These are phyloP conservation scores for Penicillium digitatum DNA, from an alignment of 2,329 filamentous ascomycete genomes.

Conservation along the genomic window DNA sequence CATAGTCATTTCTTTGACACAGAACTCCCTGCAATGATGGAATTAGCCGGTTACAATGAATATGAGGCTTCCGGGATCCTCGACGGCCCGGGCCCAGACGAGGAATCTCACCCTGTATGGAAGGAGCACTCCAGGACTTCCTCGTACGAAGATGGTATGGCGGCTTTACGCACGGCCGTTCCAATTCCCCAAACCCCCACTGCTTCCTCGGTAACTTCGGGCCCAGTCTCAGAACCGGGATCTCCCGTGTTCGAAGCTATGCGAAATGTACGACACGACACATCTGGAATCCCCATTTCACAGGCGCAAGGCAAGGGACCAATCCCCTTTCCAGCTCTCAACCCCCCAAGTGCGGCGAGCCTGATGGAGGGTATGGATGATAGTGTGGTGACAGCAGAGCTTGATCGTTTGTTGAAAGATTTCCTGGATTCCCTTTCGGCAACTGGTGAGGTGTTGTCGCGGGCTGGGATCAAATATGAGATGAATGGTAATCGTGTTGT, in stretches of 20 bases:
- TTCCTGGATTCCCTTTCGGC: conserved; percentile 39
- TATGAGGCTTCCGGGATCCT: conserved; percentile 54
- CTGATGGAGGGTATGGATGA: conserved; percentile 39
- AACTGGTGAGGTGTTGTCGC: conserved; percentile 34
- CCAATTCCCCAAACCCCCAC: conserved; percentile 18
- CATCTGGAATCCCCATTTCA: background rate
- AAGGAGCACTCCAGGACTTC: conserved; percentile 13
- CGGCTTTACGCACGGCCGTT: conserved; percentile 27
- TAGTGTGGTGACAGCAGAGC: conserved; percentile 35
- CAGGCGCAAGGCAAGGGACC: conserved; percentile 10
- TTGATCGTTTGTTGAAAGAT: conserved; percentile 41
- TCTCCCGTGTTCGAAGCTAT: conserved; percentile 21
- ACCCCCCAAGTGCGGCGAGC: conserved; percentile 39
- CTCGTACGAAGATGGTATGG: conserved; percentile 14
- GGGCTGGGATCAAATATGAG: conserved; percentile 12
- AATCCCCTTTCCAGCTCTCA: conserved; percentile 38
- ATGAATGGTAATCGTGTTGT: conserved; percentile 10
- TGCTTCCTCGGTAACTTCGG: conserved; percentile 8
- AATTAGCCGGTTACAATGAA: conserved; percentile 46
- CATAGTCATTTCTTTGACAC: conserved; percentile 41
- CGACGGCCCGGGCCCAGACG: conserved; percentile 51
- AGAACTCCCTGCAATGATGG: conserved; percentile 43
- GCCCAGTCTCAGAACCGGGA: conserved; percentile 20
- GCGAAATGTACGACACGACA: conserved; percentile 16
- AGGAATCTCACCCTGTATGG: conserved; percentile 44